A percentile compares a stretch with the other conserved stretches of the same genome.
Conservation (phyloP, 371 early-diverging fungal genomes). For the Rhizopus sp. region DNA sequence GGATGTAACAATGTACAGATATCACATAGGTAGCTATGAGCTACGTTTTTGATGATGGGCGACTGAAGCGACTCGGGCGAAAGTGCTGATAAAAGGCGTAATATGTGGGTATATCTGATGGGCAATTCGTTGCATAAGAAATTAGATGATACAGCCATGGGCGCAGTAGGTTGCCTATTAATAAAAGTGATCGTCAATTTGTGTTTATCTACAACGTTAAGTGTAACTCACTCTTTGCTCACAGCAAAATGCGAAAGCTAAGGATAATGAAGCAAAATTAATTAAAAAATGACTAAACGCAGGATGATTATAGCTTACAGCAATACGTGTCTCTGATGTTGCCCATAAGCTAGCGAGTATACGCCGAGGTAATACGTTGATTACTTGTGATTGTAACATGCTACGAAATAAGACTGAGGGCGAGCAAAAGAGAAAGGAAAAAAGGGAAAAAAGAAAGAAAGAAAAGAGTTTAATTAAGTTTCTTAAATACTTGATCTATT, state of each 20-base stretch:
- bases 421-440: constrained; percentile 10
- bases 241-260: constrained; percentile 22
- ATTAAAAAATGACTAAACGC: background rate
- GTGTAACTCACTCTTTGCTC: constrained; percentile 1
- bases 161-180: constrained; percentile 1
- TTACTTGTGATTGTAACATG: constrained; percentile 48
- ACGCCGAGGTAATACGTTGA: constrained; percentile 41
- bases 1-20: constrained; percentile 47
- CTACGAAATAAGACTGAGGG: background rate
- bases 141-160: constrained; percentile 51
- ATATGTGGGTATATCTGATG: constrained; percentile 66
- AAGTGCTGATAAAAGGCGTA: constrained; percentile 50
- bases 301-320: constrained; percentile 22
- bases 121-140: constrained; percentile 74
- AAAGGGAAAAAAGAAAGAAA: constrained; percentile 2
- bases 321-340: constrained; percentile 42
- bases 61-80: constrained; percentile 36
- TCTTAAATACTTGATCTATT: constrained; percentile 2
- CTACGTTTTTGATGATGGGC: constrained; percentile 39
- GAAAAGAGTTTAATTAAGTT: constrained; percentile 9
- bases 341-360: constrained; percentile 43
- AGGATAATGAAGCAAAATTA: background rate
- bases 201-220: constrained; percentile 9
- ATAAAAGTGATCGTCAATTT: background rate
- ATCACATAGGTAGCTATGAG: constrained; percentile 47